Conservation (phyloP, 495 filamentous ascomycete species). For the Xylaria acuta region DNA sequence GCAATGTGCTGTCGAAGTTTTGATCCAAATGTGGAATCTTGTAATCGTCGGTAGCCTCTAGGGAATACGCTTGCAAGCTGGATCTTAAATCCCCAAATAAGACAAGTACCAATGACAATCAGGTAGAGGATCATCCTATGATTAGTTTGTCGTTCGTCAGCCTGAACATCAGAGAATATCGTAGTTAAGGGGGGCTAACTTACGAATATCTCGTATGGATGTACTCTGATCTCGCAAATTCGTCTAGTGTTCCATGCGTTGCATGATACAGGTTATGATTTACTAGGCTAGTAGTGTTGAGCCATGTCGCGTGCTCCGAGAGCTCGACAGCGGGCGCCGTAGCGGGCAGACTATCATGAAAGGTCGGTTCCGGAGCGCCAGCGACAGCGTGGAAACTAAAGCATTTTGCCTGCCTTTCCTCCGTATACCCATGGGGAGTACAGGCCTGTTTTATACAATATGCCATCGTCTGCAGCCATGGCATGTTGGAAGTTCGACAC, state of each 20-base stretch:
- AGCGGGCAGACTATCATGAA: not conserved
- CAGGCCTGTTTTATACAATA: constrained; percentile 23
- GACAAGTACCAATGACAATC: constrained; percentile 16
- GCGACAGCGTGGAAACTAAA: constrained; percentile 9
- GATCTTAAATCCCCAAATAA: constrained; percentile 8
- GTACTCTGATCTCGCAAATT: constrained; percentile 18
- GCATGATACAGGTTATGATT: constrained; percentile 11
- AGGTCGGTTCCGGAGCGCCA: constrained; percentile 8
- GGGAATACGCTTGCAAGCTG: constrained; percentile 14
- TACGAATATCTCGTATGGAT: constrained; percentile 22
- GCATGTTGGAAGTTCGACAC: constrained; percentile 19
- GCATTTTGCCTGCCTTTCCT: constrained; percentile 6
- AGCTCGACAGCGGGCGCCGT: constrained; percentile 15
- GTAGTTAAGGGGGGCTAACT: not conserved
- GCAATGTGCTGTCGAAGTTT: constrained; percentile 16
- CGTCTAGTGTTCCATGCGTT: constrained; percentile 9
- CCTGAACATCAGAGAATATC: no score
- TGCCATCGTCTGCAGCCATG: constrained; percentile 22
- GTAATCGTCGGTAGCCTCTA: not conserved
- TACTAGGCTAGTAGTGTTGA: constrained; percentile 20
- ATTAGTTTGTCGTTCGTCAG: not conserved
- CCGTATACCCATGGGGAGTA: constrained; percentile 11
- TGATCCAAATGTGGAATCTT: not conserved
- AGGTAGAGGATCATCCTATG: constrained; percentile 20
- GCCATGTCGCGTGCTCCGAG: constrained; percentile 6